Evolutionary conservation across 2,329 filamentous ascomycete species (phyloP).

Genomic region (Corinectria fuckeliana): DNA sequence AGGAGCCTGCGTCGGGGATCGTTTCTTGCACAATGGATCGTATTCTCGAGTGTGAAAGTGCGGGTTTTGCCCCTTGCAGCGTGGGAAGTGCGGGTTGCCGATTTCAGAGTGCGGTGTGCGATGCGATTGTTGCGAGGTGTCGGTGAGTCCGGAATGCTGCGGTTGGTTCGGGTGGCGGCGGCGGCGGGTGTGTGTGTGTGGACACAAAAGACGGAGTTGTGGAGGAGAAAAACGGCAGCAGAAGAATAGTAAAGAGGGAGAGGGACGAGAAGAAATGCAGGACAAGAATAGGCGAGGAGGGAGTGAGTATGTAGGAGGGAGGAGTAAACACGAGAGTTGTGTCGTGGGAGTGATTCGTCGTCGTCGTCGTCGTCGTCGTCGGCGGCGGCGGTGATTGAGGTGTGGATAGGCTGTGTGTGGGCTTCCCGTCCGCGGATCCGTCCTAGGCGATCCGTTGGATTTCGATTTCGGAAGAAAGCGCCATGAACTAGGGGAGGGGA

Average conservation of each 20-base stretch:
- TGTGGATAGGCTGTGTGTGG: neutral
- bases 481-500: neutral
- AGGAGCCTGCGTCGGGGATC: neutral
- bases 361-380: neutral
- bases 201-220: neutral
- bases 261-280: neutral
- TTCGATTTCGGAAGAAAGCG: neutral
- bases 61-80: slow-evolving; percentile 6
- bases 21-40: neutral
- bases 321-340: slow-evolving; percentile 12
- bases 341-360: neutral
- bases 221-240: neutral
- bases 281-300: neutral
- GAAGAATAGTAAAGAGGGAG: neutral
- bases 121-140: slow-evolving; percentile 10
- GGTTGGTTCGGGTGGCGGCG: slow-evolving; percentile 9
- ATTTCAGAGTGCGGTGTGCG: slow-evolving; percentile 11
- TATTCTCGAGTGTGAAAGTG: slow-evolving; percentile 2
- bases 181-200: neutral
- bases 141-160: slow-evolving; percentile 13
- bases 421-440: neutral
- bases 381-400: neutral
- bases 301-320: neutral
- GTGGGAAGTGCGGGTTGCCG: neutral
- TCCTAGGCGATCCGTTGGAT: slow-evolving; percentile 1